These are phyloP conservation scores for Penicillium parvum DNA, from an alignment of 495 filamentous ascomycete species.

Conservation along the genomic window DNA sequence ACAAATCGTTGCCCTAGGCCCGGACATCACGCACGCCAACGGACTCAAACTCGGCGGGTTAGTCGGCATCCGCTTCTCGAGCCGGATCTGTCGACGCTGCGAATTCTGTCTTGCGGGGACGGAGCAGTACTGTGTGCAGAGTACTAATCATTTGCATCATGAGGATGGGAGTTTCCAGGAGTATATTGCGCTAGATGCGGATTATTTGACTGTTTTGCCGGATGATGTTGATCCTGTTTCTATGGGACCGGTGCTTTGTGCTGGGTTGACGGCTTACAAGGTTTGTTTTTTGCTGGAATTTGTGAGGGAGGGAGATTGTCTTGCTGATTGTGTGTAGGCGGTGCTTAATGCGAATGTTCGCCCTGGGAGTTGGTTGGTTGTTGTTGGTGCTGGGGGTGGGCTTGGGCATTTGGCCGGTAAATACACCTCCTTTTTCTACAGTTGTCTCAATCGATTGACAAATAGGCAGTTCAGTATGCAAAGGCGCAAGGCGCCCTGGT, in stretches of 20 bases:
- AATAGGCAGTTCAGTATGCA: constrained; percentile 44
- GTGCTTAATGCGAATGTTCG: constrained; percentile 38
- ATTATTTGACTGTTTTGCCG: constrained; percentile 42
- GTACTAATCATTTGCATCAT: constrained; percentile 48
- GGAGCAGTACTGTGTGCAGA: constrained; percentile 42
- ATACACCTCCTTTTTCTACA: not conserved
- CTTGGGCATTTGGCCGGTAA: constrained; percentile 45
- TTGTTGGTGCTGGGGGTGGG: constrained; percentile 48
- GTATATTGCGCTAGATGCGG: constrained; percentile 44
- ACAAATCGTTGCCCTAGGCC: constrained; percentile 38
- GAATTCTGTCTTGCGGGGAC: constrained; percentile 44
- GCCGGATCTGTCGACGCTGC: constrained; percentile 45
- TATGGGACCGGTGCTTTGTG: constrained; percentile 45
- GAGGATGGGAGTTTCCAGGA: constrained; percentile 48
- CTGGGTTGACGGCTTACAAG: constrained; percentile 38
- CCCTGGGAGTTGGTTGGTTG: constrained; percentile 42
- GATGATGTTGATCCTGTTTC: constrained; percentile 42
- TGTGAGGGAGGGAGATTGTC: not conserved
- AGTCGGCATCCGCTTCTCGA: constrained; percentile 45
- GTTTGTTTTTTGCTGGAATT: constrained; percentile 9
- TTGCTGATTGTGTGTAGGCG: constrained; percentile 19
- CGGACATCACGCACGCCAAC: constrained; percentile 21
- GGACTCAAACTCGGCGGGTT: constrained; percentile 36
- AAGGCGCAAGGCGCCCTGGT: constrained; percentile 41
- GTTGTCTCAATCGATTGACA: not conserved